Base-by-base conservation (phyloP, 192 early-diverging fungal genomes). In the Diversispora eburnea region DNA sequence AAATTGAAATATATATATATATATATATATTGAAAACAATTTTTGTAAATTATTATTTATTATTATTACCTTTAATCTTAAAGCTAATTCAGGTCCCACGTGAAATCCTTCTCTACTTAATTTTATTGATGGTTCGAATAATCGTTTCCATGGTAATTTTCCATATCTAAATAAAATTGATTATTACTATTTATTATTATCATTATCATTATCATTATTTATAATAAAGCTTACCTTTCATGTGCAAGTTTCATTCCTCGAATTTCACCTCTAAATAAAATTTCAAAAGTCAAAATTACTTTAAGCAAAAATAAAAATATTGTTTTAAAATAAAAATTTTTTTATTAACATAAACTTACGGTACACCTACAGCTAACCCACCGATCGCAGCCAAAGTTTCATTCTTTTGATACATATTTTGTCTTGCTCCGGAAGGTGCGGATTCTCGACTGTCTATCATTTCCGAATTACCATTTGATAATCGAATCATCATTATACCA, bases 381-480 rank as follows among this genome's bases (percentile, higher is more conserved):
- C 93, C 92, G 22, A 87, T 76, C 74, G 88, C 87, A 3, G 94
- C 94, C 9, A 78, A 68, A 45, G 78, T 83, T 33, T 93, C 92
- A 60, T 95, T 74, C 3, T 89, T 74, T 54, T 86, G 77, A 81
- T 88, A 98, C 95, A 98, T 96, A 69, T 92, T 87, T 39, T 75
- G 80, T 15, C 72, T 79, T 13, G 92, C 86, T 17, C 88, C 89
- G 42, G 77, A 77, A 12, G 93, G 93, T 7, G 96, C 96, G 0
- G 83, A 80, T 77, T 98, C 95, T 25, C 96, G 82, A 69, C 96
- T 96, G 76, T 98, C 93, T 49, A 98, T 86, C 15, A 91, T 84
- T 48, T 89, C 88, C 49, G 80, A 78, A 3, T 79, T 86, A 1
- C 85, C 87, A 67, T 87, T 87, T 4, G 82, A 75, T 5, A 83